Evolutionary conservation across 1,284 basidiomycete species (phyloP).

Genomic region (Rhodotorula sp.): DNA sequence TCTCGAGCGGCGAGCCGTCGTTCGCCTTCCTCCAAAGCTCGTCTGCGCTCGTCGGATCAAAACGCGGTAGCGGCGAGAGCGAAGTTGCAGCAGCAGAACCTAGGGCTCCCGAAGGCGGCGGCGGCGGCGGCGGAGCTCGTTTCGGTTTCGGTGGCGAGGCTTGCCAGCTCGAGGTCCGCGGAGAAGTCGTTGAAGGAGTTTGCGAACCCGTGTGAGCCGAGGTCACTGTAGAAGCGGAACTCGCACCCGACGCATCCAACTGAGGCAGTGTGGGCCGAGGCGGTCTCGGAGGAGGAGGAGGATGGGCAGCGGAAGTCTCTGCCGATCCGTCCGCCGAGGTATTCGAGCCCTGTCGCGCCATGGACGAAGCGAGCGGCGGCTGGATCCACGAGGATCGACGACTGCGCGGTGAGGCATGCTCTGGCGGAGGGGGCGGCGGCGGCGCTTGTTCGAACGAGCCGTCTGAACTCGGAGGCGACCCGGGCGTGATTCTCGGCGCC

Average conservation of each 20-base stretch:
- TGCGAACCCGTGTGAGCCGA: background rate
- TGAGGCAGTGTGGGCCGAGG: background rate
- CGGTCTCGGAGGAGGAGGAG: background rate
- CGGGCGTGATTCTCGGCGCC: background rate
- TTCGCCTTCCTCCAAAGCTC: constrained; percentile 8
- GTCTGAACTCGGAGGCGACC: background rate
- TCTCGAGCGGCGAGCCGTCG: constrained; percentile 22
- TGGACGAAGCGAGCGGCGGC: constrained; percentile 20
- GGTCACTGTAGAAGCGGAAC: background rate
- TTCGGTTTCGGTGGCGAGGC: constrained; percentile 15
- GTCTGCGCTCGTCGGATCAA: background rate
- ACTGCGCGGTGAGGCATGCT: background rate
- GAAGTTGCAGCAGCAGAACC: background rate
- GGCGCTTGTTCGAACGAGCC: background rate
- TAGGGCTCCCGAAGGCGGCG: background rate
- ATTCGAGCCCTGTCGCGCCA: constrained; percentile 1
- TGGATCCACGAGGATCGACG: constrained; percentile 18
- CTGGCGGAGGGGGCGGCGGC: background rate
- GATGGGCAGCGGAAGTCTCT: background rate
- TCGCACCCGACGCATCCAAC: constrained; percentile 6
- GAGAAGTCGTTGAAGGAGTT: background rate
- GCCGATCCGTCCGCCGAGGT: background rate
- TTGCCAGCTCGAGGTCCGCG: background rate
- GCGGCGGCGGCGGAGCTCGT: background rate
- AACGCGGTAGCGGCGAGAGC: background rate